Base-by-base conservation (phyloP, 805 yeast species). In the Saccharomycopsis olivae region DNA sequence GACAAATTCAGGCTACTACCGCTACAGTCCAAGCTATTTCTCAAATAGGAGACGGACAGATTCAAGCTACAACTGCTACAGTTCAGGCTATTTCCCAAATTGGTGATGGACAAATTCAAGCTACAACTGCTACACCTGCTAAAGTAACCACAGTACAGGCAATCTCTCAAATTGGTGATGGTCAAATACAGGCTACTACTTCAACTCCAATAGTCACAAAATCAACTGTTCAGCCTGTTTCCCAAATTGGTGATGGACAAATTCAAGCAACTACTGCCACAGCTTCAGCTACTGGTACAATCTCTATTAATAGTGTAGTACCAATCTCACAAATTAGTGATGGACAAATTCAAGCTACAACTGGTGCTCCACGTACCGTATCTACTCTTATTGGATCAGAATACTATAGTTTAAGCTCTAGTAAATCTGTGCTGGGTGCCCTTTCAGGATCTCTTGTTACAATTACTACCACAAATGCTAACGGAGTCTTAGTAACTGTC, bases 161-260 rank as follows among this genome's bases (percentile, higher is more conserved):
- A 30, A 49, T 54, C 27, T 51, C 57, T 32, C 57, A 54, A 47
- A 54, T 53, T 25, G 17, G 47, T 35, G 60, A 56, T 39, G 59
- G 59, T 40, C 59, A 55, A 47, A 47, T 54, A 35, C 57, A 55
- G 48, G 56, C 58, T 24, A 40, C 40, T 11, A 33, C 41, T 28
- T 14, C 49, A 3, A 41, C 55, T 19, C 45, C 42, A n/a, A 4
- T 5, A 11, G 33, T 23, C 18, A 59, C 56, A 5, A 45, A 47
- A 11, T 50, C 59, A 51, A 36, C 51, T 17, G 44, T 43, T n/a
- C 63, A 57, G 47, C 62, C 62, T 42, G 63, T 65, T 29, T 64
- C 65, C 49, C 58, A 68, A 50, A 59, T 64, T 40, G 44, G 53
- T 39, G 73, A 66, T 44, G 70, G 71, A 39, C 68, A 64, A 52